Evolutionary conservation across 192 early-diverging fungal genomes (phyloP), one percentile per base, ranked within the genome.

Genomic region (Coemansia sp.): DNA sequence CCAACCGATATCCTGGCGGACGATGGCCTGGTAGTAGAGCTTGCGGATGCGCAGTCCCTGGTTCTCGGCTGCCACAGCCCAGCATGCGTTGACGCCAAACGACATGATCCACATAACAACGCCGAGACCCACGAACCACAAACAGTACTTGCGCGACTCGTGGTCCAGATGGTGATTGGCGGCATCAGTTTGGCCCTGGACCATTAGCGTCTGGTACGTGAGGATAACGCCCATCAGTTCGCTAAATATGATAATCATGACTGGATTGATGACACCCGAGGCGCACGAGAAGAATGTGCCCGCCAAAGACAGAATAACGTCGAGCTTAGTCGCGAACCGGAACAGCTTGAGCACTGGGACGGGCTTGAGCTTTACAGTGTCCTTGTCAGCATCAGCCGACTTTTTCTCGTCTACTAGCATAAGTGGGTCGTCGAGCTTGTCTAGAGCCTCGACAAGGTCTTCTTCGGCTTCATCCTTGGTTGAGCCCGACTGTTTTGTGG

Each of bases 1-100:
- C 89, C 91, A 98, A 19, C 85, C 86, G 68, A 94, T 92, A 44
- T 98, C 94, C 78, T 96, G 94, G 55, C 92, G 88, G 46, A 98
- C 86, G 63, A 98, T 90, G 23, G 91, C 82, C 53, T 86, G 74
- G 51, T 95, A 86, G 78, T 94, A 98, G 42, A 80, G 67, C 73
- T 90, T 80, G 64, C 94, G 87, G 62, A 96, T 92, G 42, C 94
- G 87, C 63, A 91, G 85, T 11, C 89, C 78, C 66, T 90, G 91
- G 78, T 82, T 85, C 65, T 89, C 89, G 7, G 85, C 85, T 0
- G 80, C 73, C 66, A 83, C 68, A 2, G 80, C 66, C 76, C 75
- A 83, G 70, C 74, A 75, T 17, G 69, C 65, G 55, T 75, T 75
- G 41, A 83, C 61, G n/a, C 75, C 68, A 39, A 72, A 83, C 21